These are phyloP conservation scores for Tricholoma flavovirens DNA, from an alignment of 768 basidiomycete genomes.

Conservation along the genomic window DNA sequence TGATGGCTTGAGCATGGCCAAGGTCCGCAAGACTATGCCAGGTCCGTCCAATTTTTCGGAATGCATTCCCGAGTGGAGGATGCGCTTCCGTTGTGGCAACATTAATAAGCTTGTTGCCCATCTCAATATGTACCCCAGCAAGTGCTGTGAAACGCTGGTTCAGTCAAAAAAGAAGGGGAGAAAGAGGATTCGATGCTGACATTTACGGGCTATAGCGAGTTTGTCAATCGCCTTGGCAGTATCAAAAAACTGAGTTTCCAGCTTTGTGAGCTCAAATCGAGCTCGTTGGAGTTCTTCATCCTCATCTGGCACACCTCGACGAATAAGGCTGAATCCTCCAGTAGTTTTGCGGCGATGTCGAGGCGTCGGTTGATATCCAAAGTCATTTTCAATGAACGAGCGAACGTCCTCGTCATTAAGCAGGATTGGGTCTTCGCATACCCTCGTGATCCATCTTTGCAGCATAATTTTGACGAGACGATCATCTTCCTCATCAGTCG, in stretches of 20 bases:
- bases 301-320: slow-evolving; percentile 83
- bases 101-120: slow-evolving; percentile 89
- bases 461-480: slow-evolving; percentile 91
- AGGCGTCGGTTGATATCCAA: slow-evolving; percentile 88
- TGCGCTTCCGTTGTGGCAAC: slow-evolving; percentile 88
- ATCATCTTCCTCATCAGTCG: slow-evolving; percentile 98
- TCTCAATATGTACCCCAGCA: slow-evolving; percentile 74
- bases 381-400: slow-evolving; percentile 95
- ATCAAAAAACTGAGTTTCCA: slow-evolving; percentile 91
- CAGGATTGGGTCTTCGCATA: slow-evolving; percentile 89
- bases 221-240: slow-evolving; percentile 89
- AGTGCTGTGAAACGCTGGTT: slow-evolving; percentile 44
- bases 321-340: slow-evolving; percentile 71
- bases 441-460: slow-evolving; percentile 89
- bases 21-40: slow-evolving; percentile 88
- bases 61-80: slow-evolving; percentile 73
- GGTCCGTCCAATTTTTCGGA: slow-evolving; percentile 80
- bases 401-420: slow-evolving; percentile 89
- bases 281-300: slow-evolving; percentile 90
- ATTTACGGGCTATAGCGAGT: slow-evolving; percentile 72
- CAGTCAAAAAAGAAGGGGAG: neutral
- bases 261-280: slow-evolving; percentile 84
- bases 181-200: slow-evolving; percentile 34
- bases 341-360: slow-evolving; percentile 66
- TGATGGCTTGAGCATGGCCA: slow-evolving; percentile 86